Conservation (phyloP, 768 basidiomycete species). For the Russula olivacea region DNA sequence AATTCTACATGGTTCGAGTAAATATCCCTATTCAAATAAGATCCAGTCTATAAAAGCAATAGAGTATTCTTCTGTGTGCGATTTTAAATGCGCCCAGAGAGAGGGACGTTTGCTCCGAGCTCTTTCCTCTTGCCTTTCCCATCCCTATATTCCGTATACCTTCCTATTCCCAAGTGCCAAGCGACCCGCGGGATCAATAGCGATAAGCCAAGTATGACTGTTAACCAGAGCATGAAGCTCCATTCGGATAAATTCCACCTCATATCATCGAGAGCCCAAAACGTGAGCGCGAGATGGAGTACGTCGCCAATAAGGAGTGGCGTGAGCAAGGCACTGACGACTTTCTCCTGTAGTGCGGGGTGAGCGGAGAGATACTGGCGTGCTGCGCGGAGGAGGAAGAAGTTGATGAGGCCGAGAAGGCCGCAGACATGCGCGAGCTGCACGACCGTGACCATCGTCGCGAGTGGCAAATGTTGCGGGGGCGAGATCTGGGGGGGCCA, state of each 20-base stretch:
- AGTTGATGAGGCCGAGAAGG: slow-evolving; percentile 63
- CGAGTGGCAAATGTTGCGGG: slow-evolving; percentile 47
- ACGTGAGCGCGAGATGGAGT: slow-evolving; percentile 56
- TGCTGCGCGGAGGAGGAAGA: slow-evolving; percentile 56
- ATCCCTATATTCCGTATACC: slow-evolving; percentile 66
- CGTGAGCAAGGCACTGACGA: slow-evolving; percentile 54
- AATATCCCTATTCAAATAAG: neutral
- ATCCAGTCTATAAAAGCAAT: neutral
- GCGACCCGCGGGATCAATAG: slow-evolving; percentile 63
- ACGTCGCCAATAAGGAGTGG: slow-evolving; percentile 69
- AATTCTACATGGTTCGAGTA: neutral
- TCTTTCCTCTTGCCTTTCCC: slow-evolving; percentile 27
- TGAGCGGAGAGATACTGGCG: slow-evolving; percentile 54
- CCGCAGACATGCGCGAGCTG: slow-evolving; percentile 77
- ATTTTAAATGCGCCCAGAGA: slow-evolving; percentile 2
- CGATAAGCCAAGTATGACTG: slow-evolving; percentile 54
- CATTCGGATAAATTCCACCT: slow-evolving; percentile 56
- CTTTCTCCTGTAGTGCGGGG: slow-evolving; percentile 66
- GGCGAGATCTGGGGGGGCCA: slow-evolving; percentile 51
- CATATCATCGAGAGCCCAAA: slow-evolving; percentile 72
- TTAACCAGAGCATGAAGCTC: slow-evolving; percentile 67
- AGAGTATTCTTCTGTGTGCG: neutral
- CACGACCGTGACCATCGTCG: slow-evolving; percentile 61
- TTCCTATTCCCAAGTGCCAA: slow-evolving; percentile 71
- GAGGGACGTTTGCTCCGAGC: neutral